Evolutionary conservation across 148 eudicot species (phyloP), one percentile per base, ranked within the genome.

Genomic region (Dianthus caryophyllus): DNA sequence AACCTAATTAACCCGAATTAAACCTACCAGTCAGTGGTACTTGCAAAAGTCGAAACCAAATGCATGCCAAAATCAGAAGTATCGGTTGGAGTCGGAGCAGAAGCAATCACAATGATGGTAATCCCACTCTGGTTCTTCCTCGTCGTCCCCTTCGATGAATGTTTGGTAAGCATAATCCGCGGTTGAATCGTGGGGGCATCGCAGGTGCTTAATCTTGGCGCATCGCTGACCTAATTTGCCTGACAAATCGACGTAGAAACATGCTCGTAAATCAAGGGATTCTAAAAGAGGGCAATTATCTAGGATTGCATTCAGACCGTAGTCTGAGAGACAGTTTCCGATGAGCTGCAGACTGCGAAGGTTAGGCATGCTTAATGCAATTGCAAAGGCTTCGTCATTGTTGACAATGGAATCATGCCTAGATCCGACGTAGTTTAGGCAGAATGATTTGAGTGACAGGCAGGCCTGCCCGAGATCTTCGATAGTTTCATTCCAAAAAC

Each of bases 201-300:
- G 66, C 39, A 85, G 49, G 36, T 53, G 16, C 77, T 72, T 85
- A 20, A 82, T 72, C 53, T 13, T 62, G 15, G 74, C 69, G 61
- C 81, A 78, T 74, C 75, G 71, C 18, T 74, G 75, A 4, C 78
- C 73, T 24, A 80, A n/a, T 29, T 53, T 65, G 2, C 70, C 78
- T 0, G 60, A 53, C 15, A 85, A 65, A 56, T 74, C 39, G 50
- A 83, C 49, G 51, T 48, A 43, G 39, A 57, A 74, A 50, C 89
- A 85, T 48, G 62, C 53, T 20, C 86, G 82, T 5, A 82, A 33
- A 48, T 82, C 89, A 72, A 83, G 86, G 36, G 84, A 82, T 67
- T 77, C 84, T 43, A 85, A 81, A 27, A 54, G 73, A 21, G 78
- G 80, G 49, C 86, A 82, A 54, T 76, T 74, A 70, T 82, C 81